Evolutionary conservation across 441 rosid genomes (phyloP).

Genomic region (Erysimum cheiri): DNA sequence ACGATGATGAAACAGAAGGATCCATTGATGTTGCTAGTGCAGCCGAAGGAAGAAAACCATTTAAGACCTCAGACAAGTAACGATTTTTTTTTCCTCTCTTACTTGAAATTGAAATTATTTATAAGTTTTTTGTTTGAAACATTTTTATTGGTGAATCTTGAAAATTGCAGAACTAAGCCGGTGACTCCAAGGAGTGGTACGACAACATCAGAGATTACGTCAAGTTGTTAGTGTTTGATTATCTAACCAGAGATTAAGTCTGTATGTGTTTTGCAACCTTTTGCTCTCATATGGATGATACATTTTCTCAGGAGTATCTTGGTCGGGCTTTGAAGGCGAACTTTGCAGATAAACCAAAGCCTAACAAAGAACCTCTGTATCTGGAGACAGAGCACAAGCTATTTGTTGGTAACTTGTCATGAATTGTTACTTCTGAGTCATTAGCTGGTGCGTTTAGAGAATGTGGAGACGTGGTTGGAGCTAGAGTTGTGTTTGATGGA

Average conservation of each 20-base stretch:
- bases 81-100: slow-evolving; percentile 14
- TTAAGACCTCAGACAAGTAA: slow-evolving; percentile 39
- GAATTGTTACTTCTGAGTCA: slow-evolving; percentile 83
- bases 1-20: slow-evolving; percentile 43
- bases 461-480: slow-evolving; percentile 79
- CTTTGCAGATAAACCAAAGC: slow-evolving; percentile 73
- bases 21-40: slow-evolving; percentile 30
- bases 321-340: slow-evolving; percentile 79
- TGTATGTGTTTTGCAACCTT: too few relatives aligned
- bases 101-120: not conserved
- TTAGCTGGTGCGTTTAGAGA: slow-evolving; percentile 70
- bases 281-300: too few relatives aligned
- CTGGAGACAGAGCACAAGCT: slow-evolving; percentile 88
- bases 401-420: slow-evolving; percentile 83
- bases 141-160: not conserved
- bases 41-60: slow-evolving; percentile 39
- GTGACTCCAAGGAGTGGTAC: slow-evolving; percentile 39
- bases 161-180: slow-evolving; percentile 37
- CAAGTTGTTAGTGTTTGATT: too few relatives aligned
- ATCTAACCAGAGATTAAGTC: too few relatives aligned
- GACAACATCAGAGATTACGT: slow-evolving; percentile 37
- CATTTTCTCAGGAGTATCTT: slow-evolving; percentile 77
- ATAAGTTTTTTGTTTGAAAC: not conserved
- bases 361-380: slow-evolving; percentile 64
- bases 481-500: slow-evolving; percentile 84